Evolutionary conservation across 1,284 basidiomycete species (phyloP), one percentile per base, ranked within the genome.

Genomic region (Austroboletus novae-zelandiae): DNA sequence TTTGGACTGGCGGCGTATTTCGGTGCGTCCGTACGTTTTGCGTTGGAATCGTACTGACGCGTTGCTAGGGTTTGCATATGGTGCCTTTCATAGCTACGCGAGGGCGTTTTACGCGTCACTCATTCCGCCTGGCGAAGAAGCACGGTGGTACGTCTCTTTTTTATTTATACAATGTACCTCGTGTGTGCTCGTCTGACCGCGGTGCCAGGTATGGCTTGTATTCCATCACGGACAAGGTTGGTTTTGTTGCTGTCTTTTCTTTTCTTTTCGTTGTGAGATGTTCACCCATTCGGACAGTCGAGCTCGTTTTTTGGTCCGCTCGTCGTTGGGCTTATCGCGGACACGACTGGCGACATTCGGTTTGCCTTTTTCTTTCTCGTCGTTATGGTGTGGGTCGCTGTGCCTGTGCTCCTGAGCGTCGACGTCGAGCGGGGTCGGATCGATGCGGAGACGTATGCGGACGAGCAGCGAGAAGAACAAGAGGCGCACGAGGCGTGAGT

Each of bases 291-390:
- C 20, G 20, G 20, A 47, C 69, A 91, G 83, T 91, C 89, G 14
- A 86, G 84, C 50, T 92, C 89, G 9, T 96, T 95, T 67, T 69
- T 96, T n/a, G 92, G 92, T 0, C 92, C 92, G 2, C 74, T 92
- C 4, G 73, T 91, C 20, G 92, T 97, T 1, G 93, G 92, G 0
- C 59, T 93, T 37, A 90, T 97, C 43, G 83, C 92, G 0, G 92
- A 95, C 63, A 68, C 75, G 41, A 94, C 91, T 0, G 92, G 92
- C 2, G 91, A 95, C 66, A 94, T 96, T 51, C 86, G 93, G 17
- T 89, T 89, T 55, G 86, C 86, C 2, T 97, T 97, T 68, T 83
- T 92, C 65, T 93, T 97, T 73, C 79, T 97, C 18, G 74, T 90
- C 2, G 58, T 74, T 43, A 89, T 96, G 84, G 75, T 97, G 11